A percentile compares a stretch with the other conserved stretches of the same genome.
Conservation (phyloP, 2,329 filamentous ascomycete genomes). For the Fusarium mexicanum region DNA sequence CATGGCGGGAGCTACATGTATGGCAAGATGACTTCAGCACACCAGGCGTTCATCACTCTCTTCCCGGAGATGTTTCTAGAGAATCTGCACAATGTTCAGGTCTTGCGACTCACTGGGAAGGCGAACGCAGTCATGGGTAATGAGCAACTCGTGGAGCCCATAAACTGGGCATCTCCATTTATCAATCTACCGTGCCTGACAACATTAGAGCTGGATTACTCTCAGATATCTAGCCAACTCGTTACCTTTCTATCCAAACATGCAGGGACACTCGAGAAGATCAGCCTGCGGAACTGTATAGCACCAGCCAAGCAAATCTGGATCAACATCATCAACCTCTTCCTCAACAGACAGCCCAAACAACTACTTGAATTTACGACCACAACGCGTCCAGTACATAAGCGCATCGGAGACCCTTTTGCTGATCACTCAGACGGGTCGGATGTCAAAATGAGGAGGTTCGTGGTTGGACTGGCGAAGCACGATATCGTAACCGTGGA, state of each 20-base stretch:
- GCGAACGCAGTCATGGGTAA: background rate
- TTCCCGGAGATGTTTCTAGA: background rate
- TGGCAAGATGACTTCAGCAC: background rate
- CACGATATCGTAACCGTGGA: background rate
- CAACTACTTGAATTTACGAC: background rate
- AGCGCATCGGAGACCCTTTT: background rate
- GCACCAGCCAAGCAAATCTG: background rate
- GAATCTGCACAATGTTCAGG: background rate
- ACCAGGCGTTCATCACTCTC: background rate
- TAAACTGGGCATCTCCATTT: background rate
- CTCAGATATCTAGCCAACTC: background rate
- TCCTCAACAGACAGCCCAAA: background rate
- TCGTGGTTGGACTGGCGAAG: conserved; percentile 1
- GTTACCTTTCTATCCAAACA: background rate
- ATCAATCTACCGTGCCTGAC: background rate
- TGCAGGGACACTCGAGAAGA: background rate
- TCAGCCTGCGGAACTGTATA: background rate
- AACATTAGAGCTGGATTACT: conserved; percentile 1
- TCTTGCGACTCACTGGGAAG: background rate
- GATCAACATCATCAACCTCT: background rate
- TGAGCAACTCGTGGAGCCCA: background rate
- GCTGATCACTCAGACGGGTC: background rate
- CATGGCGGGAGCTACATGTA: background rate
- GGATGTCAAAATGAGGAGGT: background rate
- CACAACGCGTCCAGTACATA: background rate